Evolutionary conservation across 805 yeast species (phyloP), one percentile per base, ranked within the genome.

Genomic region (Ogataea saltuana): DNA sequence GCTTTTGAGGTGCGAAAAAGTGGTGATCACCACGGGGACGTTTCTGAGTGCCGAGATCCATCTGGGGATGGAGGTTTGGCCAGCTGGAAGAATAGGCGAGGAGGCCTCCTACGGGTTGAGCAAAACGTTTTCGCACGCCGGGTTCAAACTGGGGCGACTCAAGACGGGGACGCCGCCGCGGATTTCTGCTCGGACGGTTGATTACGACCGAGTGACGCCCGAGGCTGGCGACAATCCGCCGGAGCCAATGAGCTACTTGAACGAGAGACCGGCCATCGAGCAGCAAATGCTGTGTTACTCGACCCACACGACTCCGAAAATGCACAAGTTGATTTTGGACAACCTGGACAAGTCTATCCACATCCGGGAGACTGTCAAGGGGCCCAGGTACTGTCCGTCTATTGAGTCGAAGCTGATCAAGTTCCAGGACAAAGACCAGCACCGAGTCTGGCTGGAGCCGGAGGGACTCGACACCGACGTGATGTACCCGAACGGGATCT

Each of bases 91-190:
- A 51, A 83, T 91, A 20, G 97, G 96, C 4, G 99, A 93, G 65
- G 78, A 73, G 16, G 93, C 98, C 2, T 87, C 97, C 0, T 85
- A 81, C 65, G 98, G 98, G 1, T 74, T 93, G 18, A 84, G 96
- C 26, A 71, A 80, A 34, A 89, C 98, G 1, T 74, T 93, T 30
- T 66, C 70, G 20, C 80, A 79, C 3, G 83, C 86, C 1, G 96
- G 96, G 0, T 91, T 93, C 61, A 70, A 78, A 47, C 67, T 93
- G 40, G 98, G 98, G 0, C 72, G 99, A 43, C 70, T 93, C 53
- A 93, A 93, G 59, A 93, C 99, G 0, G 99, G 99, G 0, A 93
- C 99, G 0, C 99, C 99, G 0, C 96, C 98, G 2, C 72, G 99
- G 45, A 67, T 93, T 19, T 83, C 85, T 34, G 74, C 81, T 1